Evolutionary conservation across 2,329 filamentous ascomycete genomes (phyloP).

Genomic region (Myriosclerotinia duriaeana): DNA sequence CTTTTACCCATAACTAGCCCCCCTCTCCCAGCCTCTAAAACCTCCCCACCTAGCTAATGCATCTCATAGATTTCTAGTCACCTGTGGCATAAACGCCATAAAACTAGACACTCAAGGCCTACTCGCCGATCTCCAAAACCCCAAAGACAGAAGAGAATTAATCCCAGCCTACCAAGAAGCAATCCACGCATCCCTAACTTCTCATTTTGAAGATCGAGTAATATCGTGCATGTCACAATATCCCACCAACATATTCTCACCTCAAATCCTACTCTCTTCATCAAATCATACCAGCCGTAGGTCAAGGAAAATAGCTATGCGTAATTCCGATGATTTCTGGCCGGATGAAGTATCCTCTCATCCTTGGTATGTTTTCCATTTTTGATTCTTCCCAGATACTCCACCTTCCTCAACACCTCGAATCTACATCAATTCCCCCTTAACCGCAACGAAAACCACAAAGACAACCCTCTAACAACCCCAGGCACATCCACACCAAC

Average conservation of each 20-base stretch:
- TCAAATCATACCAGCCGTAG: background rate
- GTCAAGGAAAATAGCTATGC: slow-evolving; percentile 14
- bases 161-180: slow-evolving; percentile 26
- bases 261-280: slow-evolving; percentile 21
- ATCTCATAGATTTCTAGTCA: slow-evolving; percentile 24
- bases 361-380: slow-evolving; percentile 20
- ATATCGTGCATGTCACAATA: slow-evolving; percentile 31
- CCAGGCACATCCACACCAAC: slow-evolving; percentile 27
- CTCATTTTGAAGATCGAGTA: slow-evolving; percentile 24
- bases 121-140: slow-evolving; percentile 19
- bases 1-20: background rate
- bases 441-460: background rate
- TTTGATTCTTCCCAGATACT: too few species aligned
- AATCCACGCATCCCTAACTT: slow-evolving; percentile 17
- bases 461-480: background rate
- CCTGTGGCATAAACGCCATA: slow-evolving; percentile 24
- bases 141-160: slow-evolving; percentile 12
- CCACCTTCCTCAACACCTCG: too few species aligned
- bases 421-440: too few species aligned
- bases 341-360: slow-evolving; percentile 26
- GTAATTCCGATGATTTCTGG: slow-evolving; percentile 30
- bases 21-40: background rate
- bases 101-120: slow-evolving; percentile 29
- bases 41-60: background rate
- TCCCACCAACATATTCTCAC: slow-evolving; percentile 24